phyloP scores from a whole-genome alignment of 2,329 filamentous ascomycete species.

The Myriosclerotinia scirpicola region DNA sequence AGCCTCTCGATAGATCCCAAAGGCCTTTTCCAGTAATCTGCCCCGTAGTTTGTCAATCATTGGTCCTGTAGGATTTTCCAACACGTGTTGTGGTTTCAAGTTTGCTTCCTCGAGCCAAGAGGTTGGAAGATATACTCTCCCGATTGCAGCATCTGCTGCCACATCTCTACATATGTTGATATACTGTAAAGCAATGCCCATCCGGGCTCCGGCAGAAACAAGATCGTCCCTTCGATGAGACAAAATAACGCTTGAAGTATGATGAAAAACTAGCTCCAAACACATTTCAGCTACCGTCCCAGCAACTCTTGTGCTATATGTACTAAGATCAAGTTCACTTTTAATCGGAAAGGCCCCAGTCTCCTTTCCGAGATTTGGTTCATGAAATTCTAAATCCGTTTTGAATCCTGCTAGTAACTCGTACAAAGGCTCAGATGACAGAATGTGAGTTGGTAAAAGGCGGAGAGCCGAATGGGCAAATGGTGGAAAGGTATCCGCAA shows the following conservation, averaged over 20 bases:
- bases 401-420: constrained; percentile 67
- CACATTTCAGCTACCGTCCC: constrained; percentile 71
- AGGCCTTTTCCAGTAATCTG: constrained; percentile 59
- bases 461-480: constrained; percentile 49
- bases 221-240: constrained; percentile 45
- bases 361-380: constrained; percentile 28
- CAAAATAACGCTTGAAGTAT: constrained; percentile 41
- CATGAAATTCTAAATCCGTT: constrained; percentile 61
- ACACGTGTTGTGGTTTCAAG: constrained; percentile 54
- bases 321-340: constrained; percentile 57
- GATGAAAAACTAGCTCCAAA: constrained; percentile 64
- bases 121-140: constrained; percentile 67
- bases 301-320: constrained; percentile 67
- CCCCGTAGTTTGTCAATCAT: constrained; percentile 52
- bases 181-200: constrained; percentile 75
- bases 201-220: constrained; percentile 57
- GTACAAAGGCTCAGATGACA: constrained; percentile 60
- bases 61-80: constrained; percentile 50
- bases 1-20: constrained; percentile 57
- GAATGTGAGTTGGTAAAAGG: constrained; percentile 57
- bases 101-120: constrained; percentile 61
- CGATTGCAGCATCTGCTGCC: constrained; percentile 62
- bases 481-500: constrained; percentile 37
- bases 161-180: constrained; percentile 77
- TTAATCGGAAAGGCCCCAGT: constrained; percentile 53